Evolutionary conservation across 2,329 filamentous ascomycete species (phyloP).

Genomic region (Gnomoniopsis sp.): DNA sequence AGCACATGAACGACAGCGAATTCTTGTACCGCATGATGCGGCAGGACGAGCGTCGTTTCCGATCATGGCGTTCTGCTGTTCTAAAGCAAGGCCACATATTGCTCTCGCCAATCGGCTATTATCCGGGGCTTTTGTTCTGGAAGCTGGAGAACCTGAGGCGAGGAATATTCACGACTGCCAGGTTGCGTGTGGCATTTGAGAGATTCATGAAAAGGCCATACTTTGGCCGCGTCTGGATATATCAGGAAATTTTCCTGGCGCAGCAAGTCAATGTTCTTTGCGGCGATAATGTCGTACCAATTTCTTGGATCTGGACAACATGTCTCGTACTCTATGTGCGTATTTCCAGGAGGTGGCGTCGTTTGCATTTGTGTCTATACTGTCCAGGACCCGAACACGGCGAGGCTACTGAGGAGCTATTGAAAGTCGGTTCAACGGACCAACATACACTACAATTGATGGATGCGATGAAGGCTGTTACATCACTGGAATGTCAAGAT

Average conservation of each 20-base stretch:
- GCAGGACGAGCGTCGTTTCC: not conserved
- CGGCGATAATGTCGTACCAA: not conserved
- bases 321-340: not conserved
- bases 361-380: too few species aligned
- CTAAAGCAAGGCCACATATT: not conserved
- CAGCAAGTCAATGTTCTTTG: not conserved
- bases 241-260: slow-evolving; percentile 3
- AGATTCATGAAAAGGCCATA: not conserved
- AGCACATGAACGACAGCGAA: slow-evolving; percentile 6
- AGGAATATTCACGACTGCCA: not conserved
- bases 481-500: not conserved
- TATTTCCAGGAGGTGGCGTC: not conserved
- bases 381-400: too few species aligned
- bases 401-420: not conserved
- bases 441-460: not conserved
- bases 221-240: slow-evolving; percentile 8
- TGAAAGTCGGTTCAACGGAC: not conserved
- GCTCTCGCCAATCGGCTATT: not conserved
- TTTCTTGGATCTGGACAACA: not conserved
- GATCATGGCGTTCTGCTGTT: too few species aligned
- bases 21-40: not conserved
- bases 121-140: too few species aligned
- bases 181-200: not conserved
- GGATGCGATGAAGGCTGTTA: not conserved
- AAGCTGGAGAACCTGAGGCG: too few species aligned